Base-by-base conservation (phyloP, 805 yeast genomes). In the Metschnikowia sp. region DNA sequence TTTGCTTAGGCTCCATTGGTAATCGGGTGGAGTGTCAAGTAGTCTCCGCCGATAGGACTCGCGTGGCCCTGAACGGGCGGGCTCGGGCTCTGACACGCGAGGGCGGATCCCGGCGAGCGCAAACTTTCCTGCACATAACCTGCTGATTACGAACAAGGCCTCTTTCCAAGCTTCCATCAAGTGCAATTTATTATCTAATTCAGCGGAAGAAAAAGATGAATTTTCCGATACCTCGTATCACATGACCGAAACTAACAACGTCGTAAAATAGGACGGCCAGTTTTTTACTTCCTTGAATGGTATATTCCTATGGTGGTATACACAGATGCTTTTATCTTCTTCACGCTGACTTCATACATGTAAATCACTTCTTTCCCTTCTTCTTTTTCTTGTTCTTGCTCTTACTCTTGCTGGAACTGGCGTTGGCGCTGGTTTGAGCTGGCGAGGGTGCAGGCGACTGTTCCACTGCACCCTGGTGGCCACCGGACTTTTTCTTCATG, bases 401-500 rank as follows among this genome's bases (percentile, higher is more conserved):
- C 44, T 45, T 43, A 37, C 33, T 48, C 39, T 44, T 42, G 39
- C 46, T 32, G 7, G 51, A n/a, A 3, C 63, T 42, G 19, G 40
- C 40, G 31, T 32, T 35, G 19, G 42, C 41, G 15, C 34, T 13
- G n/a, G 42, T 12, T 31, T 36, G 44, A 19, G 68, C 42, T 57
- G 45, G 66, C 66, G 61, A 63, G 18, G 58, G 54, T 2, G 59
- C 56, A 4, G 57, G 57, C 13, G 57, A 49, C 48, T 40, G 45
- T 43, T 56, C 60, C 7, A 50, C 49, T 4, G 56, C 57, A 10
- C 59, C 60, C 48, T 55, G 60, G 38, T 48, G 55, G 10, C 58
- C 58, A 11, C 55, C 53, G 11, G 48, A 28, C 34, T 45, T 52
- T 48, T 55, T 53, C 47, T 53, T 53, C 45, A 40, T 42, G 28